Evolutionary conservation across 805 yeast species (phyloP).

Genomic region (Candida silvicultrix): DNA sequence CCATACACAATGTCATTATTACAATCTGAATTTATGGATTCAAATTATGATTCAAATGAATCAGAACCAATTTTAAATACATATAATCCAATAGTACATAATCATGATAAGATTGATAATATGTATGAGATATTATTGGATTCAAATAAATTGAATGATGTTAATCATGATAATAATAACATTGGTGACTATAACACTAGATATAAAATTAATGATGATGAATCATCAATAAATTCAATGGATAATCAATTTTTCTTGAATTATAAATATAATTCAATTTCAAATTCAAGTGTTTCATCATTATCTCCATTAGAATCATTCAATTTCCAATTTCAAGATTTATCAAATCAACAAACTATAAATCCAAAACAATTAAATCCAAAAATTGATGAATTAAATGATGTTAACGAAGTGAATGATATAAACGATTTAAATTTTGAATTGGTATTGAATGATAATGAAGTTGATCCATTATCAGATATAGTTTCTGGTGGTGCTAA

Average conservation of each 20-base stretch:
- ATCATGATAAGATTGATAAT: background rate
- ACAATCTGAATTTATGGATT: background rate
- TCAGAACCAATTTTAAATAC: background rate
- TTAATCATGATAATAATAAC: no score
- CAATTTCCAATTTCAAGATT: background rate
- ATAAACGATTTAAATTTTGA: background rate
- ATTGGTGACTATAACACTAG: no score
- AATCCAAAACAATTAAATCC: slow-evolving; percentile 14
- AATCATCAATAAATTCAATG: background rate
- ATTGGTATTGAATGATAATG: no score
- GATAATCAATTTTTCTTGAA: no score
- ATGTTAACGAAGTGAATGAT: background rate
- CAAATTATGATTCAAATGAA: background rate
- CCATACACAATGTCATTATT: background rate
- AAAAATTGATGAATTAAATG: background rate
- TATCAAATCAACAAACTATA: slow-evolving; percentile 5
- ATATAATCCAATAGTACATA: background rate
- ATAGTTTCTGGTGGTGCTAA: no score
- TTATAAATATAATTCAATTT: no score
- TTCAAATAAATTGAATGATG: no score
- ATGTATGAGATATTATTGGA: background rate
- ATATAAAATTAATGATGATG: background rate
- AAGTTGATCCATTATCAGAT: background rate
- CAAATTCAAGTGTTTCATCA: no score
- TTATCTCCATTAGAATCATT: no score